Base-by-base conservation (phyloP, 1,139 yeast species). In the Yamadazyma songkhlaensis region DNA sequence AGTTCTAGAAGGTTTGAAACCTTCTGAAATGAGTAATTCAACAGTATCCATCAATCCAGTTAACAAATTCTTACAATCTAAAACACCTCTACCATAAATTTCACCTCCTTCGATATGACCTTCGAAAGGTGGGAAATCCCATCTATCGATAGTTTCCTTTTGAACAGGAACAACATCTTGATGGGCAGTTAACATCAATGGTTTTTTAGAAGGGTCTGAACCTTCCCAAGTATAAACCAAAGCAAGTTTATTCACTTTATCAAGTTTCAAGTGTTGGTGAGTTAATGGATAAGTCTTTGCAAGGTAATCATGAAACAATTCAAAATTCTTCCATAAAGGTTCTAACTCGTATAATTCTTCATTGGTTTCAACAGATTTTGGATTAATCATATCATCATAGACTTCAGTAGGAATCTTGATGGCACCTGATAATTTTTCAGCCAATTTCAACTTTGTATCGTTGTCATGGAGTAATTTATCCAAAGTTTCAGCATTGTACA, bases 341-440 rank as follows among this genome's bases (percentile, higher is more conserved):
- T 60, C 64, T 27, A 56, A 29, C 35, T 57, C 40, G 41, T 53
- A 59, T 37, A 62, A 50, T 17, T 59, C 62, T 15, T 57, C 54
- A 31, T 47, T 41, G 9, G 54, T 33, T 9, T 57, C 50, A 6
- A 56, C 47, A 10, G 47, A 35, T 10, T 51, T 49, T 0, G 65
- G 67, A 36, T 56, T 56, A 7, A 53, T 50, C 54, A 63, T 58
- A 8, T 64, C 66, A 53, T 84, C 94, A 43, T 64, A 77, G 11
- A 78, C 72, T 49, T 78, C 81, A 9, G 92, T 82, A n/a, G 84
- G 79, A 34, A 82, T 62, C 48, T 68, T 68, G 24, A 84, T 67
- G 2, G 88, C 81, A 7, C 75, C 78, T 7, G 74, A 57, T 30
- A 80, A 59, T 46, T 68, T 72, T 9, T 55, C 48, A 21, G 72